A percentile compares a stretch with the other conserved stretches of the same genome.
phyloP scores from a whole-genome alignment of 495 filamentous ascomycete genomes.

The Aspergillus asperescens region DNA sequence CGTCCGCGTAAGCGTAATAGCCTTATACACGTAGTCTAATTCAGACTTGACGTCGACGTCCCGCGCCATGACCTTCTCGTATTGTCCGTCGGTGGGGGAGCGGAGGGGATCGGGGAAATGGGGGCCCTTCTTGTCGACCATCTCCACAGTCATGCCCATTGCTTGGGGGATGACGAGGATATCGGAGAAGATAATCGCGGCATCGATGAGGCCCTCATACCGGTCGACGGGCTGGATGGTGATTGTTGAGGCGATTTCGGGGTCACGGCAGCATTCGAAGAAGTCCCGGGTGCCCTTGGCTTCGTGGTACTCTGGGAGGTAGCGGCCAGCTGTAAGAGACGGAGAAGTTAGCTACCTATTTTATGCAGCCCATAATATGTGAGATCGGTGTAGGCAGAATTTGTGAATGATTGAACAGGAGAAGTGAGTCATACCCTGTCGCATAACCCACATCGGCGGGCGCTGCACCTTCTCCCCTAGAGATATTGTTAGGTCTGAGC shows the following conservation, averaged over 20 bases:
- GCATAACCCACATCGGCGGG: constrained; percentile 97
- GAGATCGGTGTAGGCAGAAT: neutral
- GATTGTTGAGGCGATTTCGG: constrained; percentile 84
- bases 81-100: constrained; percentile 73
- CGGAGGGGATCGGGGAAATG: constrained; percentile 82
- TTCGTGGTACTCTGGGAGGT: constrained; percentile 96
- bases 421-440: constrained; percentile 63
- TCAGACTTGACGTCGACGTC: constrained; percentile 77
- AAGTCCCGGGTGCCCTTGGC: constrained; percentile 87
- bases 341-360: neutral
- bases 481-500: constrained; percentile 24
- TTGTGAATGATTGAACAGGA: no score
- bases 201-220: constrained; percentile 84
- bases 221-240: constrained; percentile 93
- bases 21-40: constrained; percentile 90
- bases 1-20: constrained; percentile 82
- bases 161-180: constrained; percentile 97
- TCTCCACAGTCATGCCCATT: constrained; percentile 94
- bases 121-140: constrained; percentile 93
- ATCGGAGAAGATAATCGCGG: constrained; percentile 98
- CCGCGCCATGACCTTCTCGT: constrained; percentile 66
- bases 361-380: neutral
- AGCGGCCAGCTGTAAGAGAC: constrained; percentile 68
- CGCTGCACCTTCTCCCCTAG: constrained; percentile 84
- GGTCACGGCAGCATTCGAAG: constrained; percentile 91